phyloP scores from a whole-genome alignment of 2,329 filamentous ascomycete species.

The Penicillium fuscoglaucum region DNA sequence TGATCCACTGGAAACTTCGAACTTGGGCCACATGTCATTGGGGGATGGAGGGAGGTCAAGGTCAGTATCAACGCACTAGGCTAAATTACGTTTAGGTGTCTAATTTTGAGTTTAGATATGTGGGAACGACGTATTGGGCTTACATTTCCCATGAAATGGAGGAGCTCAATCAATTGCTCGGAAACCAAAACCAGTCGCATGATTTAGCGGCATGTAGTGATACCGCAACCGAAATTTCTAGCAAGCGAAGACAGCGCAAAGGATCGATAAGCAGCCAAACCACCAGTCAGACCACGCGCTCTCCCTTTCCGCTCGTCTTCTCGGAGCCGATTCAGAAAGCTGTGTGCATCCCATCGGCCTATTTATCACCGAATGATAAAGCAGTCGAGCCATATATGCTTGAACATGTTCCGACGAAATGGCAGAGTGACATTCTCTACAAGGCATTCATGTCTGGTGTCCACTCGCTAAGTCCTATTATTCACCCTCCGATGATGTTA shows the following conservation, averaged over 20 bases:
- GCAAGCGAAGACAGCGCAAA: conserved; percentile 27
- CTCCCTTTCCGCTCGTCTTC: conserved; percentile 5
- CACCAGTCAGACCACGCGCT: not conserved
- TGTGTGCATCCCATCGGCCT: conserved; percentile 40
- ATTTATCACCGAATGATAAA: conserved; percentile 35
- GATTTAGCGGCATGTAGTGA: conserved; percentile 12
- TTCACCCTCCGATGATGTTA: conserved; percentile 45
- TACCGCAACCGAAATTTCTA: not conserved
- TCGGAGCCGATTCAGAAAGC: conserved; percentile 35
- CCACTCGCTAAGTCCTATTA: conserved; percentile 47
- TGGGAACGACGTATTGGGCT: conserved; percentile 49
- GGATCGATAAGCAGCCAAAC: conserved; percentile 16
- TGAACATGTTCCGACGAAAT: conserved; percentile 44
- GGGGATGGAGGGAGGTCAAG: conserved; percentile 45
- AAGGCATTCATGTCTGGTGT: conserved; percentile 50
- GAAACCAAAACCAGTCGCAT: conserved; percentile 43
- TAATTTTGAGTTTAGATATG: conserved; percentile 36
- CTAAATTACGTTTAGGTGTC: not conserved
- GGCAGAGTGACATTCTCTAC: conserved; percentile 49
- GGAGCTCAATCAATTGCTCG: conserved; percentile 45
- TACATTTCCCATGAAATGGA: conserved; percentile 49
- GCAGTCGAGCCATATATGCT: conserved; percentile 43
- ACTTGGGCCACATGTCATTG: conserved; percentile 45
- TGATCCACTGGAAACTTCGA: conserved; percentile 45
- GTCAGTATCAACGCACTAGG: conserved; percentile 1